Evolutionary conservation across 768 basidiomycete genomes (phyloP).

Genomic region (Suillus variegatus): DNA sequence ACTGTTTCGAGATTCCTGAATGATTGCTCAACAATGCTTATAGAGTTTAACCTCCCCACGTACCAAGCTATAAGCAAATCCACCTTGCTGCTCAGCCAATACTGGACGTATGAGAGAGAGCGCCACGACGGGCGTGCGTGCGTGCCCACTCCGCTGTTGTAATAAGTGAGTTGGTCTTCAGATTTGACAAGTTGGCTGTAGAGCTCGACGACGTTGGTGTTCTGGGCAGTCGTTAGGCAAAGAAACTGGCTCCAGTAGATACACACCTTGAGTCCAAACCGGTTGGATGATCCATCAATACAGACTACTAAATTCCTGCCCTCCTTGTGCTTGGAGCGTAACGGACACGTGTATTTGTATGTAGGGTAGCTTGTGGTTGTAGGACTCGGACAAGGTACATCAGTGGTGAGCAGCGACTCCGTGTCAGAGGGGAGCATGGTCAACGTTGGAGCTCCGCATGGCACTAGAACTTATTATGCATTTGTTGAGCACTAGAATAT

Average conservation of each 20-base stretch:
- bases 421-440: not conserved
- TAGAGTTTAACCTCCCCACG: not conserved
- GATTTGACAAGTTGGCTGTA: slow-evolving; percentile 22
- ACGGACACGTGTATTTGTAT: not conserved
- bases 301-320: slow-evolving; percentile 17
- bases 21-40: not conserved
- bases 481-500: not conserved
- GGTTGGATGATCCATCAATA: slow-evolving; percentile 21
- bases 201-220: slow-evolving; percentile 34
- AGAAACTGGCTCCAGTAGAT: too few relatives aligned
- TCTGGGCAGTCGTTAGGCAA: slow-evolving; percentile 17
- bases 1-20: slow-evolving; percentile 32
- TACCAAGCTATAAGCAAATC: slow-evolving; percentile 36
- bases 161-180: slow-evolving; percentile 25
- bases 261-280: slow-evolving; percentile 5
- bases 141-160: slow-evolving; percentile 36
- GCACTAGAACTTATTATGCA: not conserved
- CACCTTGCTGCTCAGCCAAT: slow-evolving; percentile 23
- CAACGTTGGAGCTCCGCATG: too few relatives aligned
- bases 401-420: not conserved
- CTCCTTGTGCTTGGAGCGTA: not conserved
- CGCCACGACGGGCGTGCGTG: slow-evolving; percentile 17
- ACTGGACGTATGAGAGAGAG: slow-evolving; percentile 19
- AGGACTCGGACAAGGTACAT: not conserved
- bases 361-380: not conserved